A percentile compares a stretch with the other conserved stretches of the same genome.
phyloP scores from a whole-genome alignment of 2,329 filamentous ascomycete genomes.

The Mycosphaerella sp. region DNA sequence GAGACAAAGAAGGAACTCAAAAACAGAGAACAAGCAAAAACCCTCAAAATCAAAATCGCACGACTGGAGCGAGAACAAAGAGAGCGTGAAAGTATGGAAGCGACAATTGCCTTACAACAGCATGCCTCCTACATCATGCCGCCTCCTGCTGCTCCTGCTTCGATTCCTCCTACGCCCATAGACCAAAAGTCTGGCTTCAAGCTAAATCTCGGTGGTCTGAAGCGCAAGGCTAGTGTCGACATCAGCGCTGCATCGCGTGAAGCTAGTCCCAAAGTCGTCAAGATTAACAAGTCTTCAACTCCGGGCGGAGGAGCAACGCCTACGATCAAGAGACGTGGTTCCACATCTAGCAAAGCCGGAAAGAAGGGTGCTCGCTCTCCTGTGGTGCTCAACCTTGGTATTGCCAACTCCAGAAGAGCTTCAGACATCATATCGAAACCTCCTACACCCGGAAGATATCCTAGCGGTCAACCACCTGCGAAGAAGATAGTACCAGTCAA shows the following conservation, averaged over 20 bases:
- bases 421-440: constrained; percentile 21
- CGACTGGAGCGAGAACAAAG: constrained; percentile 11
- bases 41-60: constrained; percentile 12
- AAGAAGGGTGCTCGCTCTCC: constrained; percentile 7
- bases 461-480: constrained; percentile 7
- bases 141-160: constrained; percentile 11
- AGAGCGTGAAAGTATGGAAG: constrained; percentile 14
- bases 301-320: constrained; percentile 13
- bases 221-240: constrained; percentile 28
- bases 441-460: constrained; percentile 11
- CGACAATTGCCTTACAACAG: constrained; percentile 8
- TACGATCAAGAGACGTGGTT: constrained; percentile 3
- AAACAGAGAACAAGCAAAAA: constrained; percentile 8
- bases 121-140: constrained; percentile 15
- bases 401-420: constrained; percentile 14
- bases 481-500: constrained; percentile 12
- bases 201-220: constrained; percentile 23
- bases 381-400: constrained; percentile 15
- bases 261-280: constrained; percentile 27
- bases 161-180: constrained; percentile 12
- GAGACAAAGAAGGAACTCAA: constrained; percentile 14
- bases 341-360: constrained; percentile 7
- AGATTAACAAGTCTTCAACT: constrained; percentile 21
- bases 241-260: constrained; percentile 16
- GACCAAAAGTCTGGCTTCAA: constrained; percentile 26